Base-by-base conservation (phyloP, 176 grass and related monocot species). In the Eleusine coracana region DNA sequence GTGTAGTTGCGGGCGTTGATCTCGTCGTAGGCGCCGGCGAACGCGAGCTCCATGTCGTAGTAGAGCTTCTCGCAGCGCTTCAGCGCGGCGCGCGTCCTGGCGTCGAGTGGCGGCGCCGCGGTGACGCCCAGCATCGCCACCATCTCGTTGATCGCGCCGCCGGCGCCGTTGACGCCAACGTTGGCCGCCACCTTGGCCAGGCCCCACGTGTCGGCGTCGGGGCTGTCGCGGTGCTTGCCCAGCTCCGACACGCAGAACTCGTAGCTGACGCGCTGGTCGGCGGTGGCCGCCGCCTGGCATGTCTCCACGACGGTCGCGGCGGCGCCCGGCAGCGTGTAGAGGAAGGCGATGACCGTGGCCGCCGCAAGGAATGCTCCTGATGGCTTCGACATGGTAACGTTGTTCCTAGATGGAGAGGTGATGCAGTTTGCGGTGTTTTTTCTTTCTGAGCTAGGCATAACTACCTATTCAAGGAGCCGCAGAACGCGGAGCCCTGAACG, bases 121-220 rank as follows among this genome's bases (percentile, higher is more conserved):
- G 5, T 34, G 42, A 23, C 46, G 40, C 71, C 40, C 15, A 75
- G 61, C 61, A 60, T 17, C 0, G 13, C 38, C 49, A 21, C 74
- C 27, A 61, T 61, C 41, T 82, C 85, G 51, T 76, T 61, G 39
- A 69, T 65, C 5, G 71, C 63, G 62, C 46, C 21, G 40, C 10
- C 63, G 49, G 78, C 85, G 40, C 8, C 28, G 85, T 10, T n/a
- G 1, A 82, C 52, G 71, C 78, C 79, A 65, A n/a, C 29, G 49
- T 75, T 63, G 41, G 79, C 79, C 5, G 79, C 85, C 70, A 87
- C 71, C 85, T 87, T 87, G 4, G 85, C 79, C 51, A 87, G 52
- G 64, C 79, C 78, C 85, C 85, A 87, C 1, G 71, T 40, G 79
- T 82, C 79, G 1, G 85, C 85, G 78, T 76, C 72, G 28, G 85